These are phyloP conservation scores for Tylopilus balloui DNA, from an alignment of 768 basidiomycete genomes.

Conservation along the genomic window DNA sequence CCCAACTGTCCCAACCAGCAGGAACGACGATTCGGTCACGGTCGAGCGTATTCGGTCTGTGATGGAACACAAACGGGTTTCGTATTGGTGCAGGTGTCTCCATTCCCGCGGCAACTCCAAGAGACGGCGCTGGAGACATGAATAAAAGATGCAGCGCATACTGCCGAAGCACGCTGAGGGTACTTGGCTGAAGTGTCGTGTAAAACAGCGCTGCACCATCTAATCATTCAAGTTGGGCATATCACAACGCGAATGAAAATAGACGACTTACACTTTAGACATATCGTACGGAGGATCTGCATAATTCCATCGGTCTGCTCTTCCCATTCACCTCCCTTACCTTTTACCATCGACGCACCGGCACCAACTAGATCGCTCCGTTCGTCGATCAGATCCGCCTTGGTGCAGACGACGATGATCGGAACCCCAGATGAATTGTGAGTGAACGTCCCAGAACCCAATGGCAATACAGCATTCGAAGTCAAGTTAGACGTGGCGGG, in stretches of 20 bases:
- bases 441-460: conserved; percentile 80
- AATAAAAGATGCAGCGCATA: conserved; percentile 74
- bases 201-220: conserved; percentile 93
- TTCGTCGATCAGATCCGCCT: conserved; percentile 90
- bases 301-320: conserved; percentile 93
- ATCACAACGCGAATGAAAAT: neutral
- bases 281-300: conserved; percentile 91
- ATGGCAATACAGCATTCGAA: conserved; percentile 68
- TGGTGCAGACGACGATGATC: conserved; percentile 86
- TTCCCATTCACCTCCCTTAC: conserved; percentile 91
- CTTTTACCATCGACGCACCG: conserved; percentile 83
- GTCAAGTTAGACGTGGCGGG: conserved; percentile 56
- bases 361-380: conserved; percentile 59
- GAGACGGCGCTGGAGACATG: conserved; percentile 56
- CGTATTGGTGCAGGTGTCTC: conserved; percentile 49
- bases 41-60: conserved; percentile 89
- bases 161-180: conserved; percentile 71
- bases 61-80: conserved; percentile 81
- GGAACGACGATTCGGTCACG: conserved; percentile 90
- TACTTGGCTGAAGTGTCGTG: conserved; percentile 75
- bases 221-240: conserved; percentile 29
- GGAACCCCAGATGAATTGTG: conserved; percentile 85
- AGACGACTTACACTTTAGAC: conserved; percentile 74
- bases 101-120: conserved; percentile 27
- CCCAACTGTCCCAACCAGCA: conserved; percentile 97